phyloP scores from a whole-genome alignment of 345 rosid genomes.

The Linum tenue region DNA sequence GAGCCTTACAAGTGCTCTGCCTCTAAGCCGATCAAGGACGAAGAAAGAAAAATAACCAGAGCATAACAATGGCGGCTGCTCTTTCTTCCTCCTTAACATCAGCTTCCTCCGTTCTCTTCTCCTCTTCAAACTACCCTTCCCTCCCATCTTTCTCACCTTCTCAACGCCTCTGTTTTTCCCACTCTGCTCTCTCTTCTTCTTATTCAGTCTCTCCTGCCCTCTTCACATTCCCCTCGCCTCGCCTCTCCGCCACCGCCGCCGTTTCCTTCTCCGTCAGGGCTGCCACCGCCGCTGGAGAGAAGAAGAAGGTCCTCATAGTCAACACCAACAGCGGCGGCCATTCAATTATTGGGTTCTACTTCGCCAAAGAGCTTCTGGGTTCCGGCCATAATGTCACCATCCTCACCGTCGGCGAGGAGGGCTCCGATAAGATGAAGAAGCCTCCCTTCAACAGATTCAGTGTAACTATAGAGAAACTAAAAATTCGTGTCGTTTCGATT shows the following conservation, averaged over 20 bases:
- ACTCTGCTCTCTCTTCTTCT: slow-evolving; percentile 25
- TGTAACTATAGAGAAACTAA: slow-evolving; percentile 19
- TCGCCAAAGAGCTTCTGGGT: slow-evolving; percentile 76
- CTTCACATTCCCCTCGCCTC: slow-evolving; percentile 16
- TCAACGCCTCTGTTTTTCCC: slow-evolving; percentile 8
- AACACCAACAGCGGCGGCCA: slow-evolving; percentile 88
- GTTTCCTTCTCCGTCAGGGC: slow-evolving; percentile 42
- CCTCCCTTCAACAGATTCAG: slow-evolving; percentile 83
- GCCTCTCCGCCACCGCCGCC: slow-evolving; percentile 25
- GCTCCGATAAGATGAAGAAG: slow-evolving; percentile 87
- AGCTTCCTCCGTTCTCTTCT: slow-evolving; percentile 11
- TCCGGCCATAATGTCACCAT: slow-evolving; percentile 69
- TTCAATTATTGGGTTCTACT: slow-evolving; percentile 81
- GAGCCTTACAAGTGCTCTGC: not conserved
- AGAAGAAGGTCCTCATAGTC: slow-evolving; percentile 80
- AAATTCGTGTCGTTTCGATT: too few species aligned
- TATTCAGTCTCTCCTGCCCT: slow-evolving; percentile 17
- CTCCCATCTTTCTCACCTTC: slow-evolving; percentile 19
- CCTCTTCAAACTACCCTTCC: slow-evolving; percentile 16
- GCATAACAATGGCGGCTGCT: slow-evolving; percentile 8
- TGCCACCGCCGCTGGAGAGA: slow-evolving; percentile 25
- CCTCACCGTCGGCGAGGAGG: slow-evolving; percentile 73
- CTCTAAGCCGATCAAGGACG: too few species aligned
- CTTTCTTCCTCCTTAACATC: slow-evolving; percentile 15
- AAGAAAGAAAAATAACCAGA: not conserved